These are phyloP conservation scores for Lagenidium giganteum DNA, from an alignment of 352 stramenopile genomes.

Conservation along the genomic window DNA sequence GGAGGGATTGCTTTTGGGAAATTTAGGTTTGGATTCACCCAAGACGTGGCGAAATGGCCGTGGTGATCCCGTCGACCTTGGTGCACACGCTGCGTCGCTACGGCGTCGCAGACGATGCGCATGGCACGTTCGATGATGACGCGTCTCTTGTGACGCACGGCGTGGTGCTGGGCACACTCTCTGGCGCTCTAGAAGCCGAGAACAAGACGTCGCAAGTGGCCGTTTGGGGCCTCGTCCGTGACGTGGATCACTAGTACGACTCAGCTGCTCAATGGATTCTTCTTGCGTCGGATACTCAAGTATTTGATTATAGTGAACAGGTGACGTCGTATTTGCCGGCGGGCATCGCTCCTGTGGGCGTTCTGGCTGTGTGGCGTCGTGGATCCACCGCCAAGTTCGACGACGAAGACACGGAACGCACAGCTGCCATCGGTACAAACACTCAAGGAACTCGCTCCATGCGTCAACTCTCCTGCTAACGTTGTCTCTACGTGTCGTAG, in stretches of 20 bases:
- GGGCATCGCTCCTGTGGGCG: constrained; percentile 21
- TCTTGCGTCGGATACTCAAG: too few species aligned
- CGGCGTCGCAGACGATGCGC: constrained; percentile 10
- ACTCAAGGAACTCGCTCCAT: too few species aligned
- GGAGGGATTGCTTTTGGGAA: too few species aligned
- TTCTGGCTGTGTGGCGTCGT: constrained; percentile 18
- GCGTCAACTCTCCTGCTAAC: background rate
- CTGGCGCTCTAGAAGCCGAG: background rate
- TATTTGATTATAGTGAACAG: constrained; percentile 6
- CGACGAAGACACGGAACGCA: constrained; percentile 10
- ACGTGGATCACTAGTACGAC: constrained; percentile 3
- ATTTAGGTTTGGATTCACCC: too few species aligned
- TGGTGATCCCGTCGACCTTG: constrained; percentile 23
- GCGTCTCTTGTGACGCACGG: constrained; percentile 10
- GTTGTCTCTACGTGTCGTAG: background rate
- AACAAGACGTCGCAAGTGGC: constrained; percentile 5
- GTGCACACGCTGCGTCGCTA: constrained; percentile 33
- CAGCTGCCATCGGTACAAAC: constrained; percentile 3
- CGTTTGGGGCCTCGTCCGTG: constrained; percentile 9
- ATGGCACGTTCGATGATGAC: constrained; percentile 1
- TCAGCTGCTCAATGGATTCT: background rate
- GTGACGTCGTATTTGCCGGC: constrained; percentile 15
- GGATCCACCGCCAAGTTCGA: background rate
- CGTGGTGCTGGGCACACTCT: constrained; percentile 16
- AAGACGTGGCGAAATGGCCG: constrained; percentile 16